Evolutionary conservation across 2,329 filamentous ascomycete genomes (phyloP).

Genomic region (Zymoseptoria ardabiliae): DNA sequence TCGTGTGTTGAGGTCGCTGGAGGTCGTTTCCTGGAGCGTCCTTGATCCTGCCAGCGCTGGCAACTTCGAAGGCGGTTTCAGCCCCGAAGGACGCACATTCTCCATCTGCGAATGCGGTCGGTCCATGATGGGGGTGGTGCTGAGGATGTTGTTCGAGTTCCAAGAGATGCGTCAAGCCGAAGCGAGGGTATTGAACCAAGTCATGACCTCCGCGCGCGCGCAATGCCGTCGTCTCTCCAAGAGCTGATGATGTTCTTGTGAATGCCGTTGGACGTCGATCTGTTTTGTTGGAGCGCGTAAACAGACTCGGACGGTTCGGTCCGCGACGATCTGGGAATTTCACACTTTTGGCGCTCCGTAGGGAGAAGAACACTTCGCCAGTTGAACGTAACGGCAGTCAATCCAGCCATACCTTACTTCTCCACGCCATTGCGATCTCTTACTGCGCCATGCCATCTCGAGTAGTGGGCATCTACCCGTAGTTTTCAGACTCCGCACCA

Average conservation of each 20-base stretch:
- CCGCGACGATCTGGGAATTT: no score
- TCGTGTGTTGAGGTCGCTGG: slow-evolving; percentile 44
- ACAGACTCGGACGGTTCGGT: background rate
- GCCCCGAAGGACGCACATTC: slow-evolving; percentile 26
- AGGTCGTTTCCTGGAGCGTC: slow-evolving; percentile 25
- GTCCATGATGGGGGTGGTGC: slow-evolving; percentile 19
- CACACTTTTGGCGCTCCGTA: no score
- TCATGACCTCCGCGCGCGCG: background rate
- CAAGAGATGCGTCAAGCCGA: background rate
- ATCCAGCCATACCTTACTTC: no score
- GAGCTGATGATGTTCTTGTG: background rate
- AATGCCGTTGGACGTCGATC: background rate
- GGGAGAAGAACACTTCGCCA: no score
- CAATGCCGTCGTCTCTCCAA: background rate
- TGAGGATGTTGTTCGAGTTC: background rate
- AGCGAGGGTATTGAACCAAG: background rate
- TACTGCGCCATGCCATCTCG: no score
- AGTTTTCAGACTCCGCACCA: no score
- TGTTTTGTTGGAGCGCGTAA: background rate
- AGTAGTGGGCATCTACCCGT: no score
- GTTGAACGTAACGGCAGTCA: no score
- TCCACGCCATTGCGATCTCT: no score
- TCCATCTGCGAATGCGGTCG: slow-evolving; percentile 25
- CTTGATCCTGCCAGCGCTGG: slow-evolving; percentile 17
- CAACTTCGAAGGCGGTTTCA: slow-evolving; percentile 26